Conservation (phyloP, 352 stramenopile species). For the Globisporangium sylvaticum region DNA sequence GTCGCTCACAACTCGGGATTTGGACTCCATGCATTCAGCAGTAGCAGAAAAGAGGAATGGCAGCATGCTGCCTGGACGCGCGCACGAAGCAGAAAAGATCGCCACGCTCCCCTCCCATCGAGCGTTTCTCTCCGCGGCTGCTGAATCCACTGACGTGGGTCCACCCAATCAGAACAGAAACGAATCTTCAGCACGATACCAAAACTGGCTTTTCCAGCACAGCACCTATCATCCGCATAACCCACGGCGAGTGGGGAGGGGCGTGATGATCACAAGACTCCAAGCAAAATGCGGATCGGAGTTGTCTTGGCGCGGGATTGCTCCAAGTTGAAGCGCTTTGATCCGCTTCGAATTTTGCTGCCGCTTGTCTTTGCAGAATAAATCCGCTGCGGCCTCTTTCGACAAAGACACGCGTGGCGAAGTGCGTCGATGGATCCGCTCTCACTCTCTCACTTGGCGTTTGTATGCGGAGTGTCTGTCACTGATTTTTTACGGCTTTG, state of each 20-base stretch:
- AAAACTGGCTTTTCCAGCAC: too few species aligned
- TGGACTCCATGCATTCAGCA: background rate
- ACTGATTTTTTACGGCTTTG: constrained; percentile 5
- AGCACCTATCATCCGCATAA: background rate
- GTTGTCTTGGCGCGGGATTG: background rate
- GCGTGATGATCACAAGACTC: background rate
- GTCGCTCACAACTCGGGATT: too few species aligned
- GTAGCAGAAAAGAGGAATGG: background rate
- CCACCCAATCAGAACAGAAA: background rate
- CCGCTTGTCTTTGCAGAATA: background rate
- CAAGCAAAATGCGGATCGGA: background rate
- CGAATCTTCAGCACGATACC: background rate
- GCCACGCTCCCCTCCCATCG: background rate
- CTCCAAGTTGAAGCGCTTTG: background rate
- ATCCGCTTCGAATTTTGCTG: background rate
- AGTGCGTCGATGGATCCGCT: background rate
- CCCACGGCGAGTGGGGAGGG: background rate
- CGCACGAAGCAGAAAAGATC: background rate
- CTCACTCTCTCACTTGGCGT: background rate
- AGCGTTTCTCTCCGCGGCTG: background rate
- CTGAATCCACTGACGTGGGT: background rate
- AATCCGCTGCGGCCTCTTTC: background rate
- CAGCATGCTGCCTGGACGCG: background rate
- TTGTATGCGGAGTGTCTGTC: background rate
- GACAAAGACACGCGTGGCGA: background rate